phyloP scores from a whole-genome alignment of 2,329 filamentous ascomycete genomes.

The Cytospora chrysosperma region DNA sequence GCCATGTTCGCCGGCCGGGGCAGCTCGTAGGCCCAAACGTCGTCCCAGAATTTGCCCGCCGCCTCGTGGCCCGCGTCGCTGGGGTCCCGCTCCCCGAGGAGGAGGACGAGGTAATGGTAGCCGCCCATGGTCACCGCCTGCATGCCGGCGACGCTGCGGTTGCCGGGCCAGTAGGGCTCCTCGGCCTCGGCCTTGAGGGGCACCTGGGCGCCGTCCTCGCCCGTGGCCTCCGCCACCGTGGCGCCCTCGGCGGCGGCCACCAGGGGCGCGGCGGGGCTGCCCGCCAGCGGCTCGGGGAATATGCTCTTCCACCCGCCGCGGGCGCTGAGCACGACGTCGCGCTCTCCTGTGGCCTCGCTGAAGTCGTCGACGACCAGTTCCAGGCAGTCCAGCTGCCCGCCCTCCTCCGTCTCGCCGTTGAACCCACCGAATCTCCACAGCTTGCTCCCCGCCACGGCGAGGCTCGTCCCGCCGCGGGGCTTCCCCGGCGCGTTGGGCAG shows the following conservation, averaged over 20 bases:
- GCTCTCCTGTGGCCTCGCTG: constrained; percentile 47
- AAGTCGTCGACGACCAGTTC: constrained; percentile 57
- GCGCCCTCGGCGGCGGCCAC: constrained; percentile 29
- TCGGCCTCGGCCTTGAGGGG: constrained; percentile 2
- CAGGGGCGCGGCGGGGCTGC: constrained; percentile 26
- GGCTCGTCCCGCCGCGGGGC: constrained; percentile 64
- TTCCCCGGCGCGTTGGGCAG: constrained; percentile 66
- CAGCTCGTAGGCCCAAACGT: constrained; percentile 65
- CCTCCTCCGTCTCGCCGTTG: constrained; percentile 67
- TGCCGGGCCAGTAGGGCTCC: constrained; percentile 45
- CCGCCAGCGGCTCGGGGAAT: constrained; percentile 33
- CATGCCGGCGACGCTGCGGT: constrained; percentile 54
- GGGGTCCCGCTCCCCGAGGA: constrained; percentile 57
- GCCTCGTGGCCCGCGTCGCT: constrained; percentile 48
- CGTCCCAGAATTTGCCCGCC: constrained; percentile 55
- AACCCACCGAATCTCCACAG: constrained; percentile 81
- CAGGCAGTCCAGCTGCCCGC: constrained; percentile 68
- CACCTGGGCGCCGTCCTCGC: constrained; percentile 35
- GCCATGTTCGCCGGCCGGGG: constrained; percentile 53
- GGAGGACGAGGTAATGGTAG: constrained; percentile 61
- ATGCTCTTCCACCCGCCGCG: constrained; percentile 56
- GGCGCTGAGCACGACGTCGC: constrained; percentile 51
- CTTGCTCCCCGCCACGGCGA: constrained; percentile 62
- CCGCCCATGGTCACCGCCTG: constrained; percentile 59
- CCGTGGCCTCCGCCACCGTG: constrained; percentile 25